Evolutionary conservation across 2,329 filamentous ascomycete species (phyloP).

Genomic region (Aureobasidium uvarum): DNA sequence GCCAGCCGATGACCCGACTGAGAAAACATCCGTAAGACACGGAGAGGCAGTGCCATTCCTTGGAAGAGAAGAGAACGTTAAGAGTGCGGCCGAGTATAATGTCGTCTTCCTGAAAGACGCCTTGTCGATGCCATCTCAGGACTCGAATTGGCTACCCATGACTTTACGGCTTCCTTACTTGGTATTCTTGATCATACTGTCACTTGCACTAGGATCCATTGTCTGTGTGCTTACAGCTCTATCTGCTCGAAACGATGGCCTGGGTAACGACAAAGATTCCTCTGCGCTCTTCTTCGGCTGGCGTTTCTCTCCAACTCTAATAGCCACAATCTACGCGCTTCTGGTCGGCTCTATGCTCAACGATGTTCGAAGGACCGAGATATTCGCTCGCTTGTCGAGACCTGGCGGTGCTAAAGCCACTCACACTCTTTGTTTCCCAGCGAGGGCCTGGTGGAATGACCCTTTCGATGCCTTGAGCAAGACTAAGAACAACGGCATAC

Average conservation of each 20-base stretch:
- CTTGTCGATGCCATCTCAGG: too few relatives aligned
- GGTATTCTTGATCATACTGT: not conserved
- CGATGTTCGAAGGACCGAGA: conserved; percentile 5
- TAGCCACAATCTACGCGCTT: not conserved
- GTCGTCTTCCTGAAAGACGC: too few relatives aligned
- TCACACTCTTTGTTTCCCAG: not conserved
- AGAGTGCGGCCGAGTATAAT: too few relatives aligned
- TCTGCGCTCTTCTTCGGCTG: not conserved
- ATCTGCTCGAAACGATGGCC: not conserved
- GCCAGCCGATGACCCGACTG: too few relatives aligned
- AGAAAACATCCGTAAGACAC: too few relatives aligned
- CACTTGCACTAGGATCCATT: not conserved
- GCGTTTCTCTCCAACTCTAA: conserved; percentile 4
- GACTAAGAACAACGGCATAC: not conserved
- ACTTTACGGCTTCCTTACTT: conserved; percentile 1
- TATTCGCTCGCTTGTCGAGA: conserved; percentile 3
- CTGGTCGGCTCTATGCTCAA: conserved; percentile 5
- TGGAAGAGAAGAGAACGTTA: too few relatives aligned
- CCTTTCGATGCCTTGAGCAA: not conserved
- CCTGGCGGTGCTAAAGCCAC: not conserved
- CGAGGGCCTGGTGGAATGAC: conserved; percentile 4
- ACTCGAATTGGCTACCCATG: not conserved
- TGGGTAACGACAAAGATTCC: conserved; percentile 2
- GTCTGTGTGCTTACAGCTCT: not conserved
- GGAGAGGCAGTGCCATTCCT: too few relatives aligned